A percentile compares a stretch with the other conserved stretches of the same genome.
Evolutionary conservation across 345 rosid genomes (phyloP).

Genomic region (Aquilaria malaccensis): DNA sequence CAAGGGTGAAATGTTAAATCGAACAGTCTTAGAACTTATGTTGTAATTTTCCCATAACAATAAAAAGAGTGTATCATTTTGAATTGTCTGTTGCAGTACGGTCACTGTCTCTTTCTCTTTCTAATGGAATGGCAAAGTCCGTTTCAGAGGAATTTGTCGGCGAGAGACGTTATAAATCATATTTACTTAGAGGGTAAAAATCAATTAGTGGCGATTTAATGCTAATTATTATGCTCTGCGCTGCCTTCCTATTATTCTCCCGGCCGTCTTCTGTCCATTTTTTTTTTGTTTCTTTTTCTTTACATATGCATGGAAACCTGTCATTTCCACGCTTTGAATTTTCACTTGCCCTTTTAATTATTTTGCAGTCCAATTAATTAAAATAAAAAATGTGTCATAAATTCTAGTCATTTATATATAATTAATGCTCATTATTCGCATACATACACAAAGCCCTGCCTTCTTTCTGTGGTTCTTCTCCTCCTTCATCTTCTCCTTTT

Average conservation of each 20-base stretch:
- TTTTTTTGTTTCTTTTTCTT: constrained; percentile 11
- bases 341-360: constrained; percentile 11
- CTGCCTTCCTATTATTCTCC: constrained; percentile 13
- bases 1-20: too few species aligned
- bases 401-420: constrained; percentile 44
- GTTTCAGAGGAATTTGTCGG: constrained; percentile 64
- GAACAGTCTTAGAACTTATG: too few species aligned
- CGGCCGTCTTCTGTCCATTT: constrained; percentile 10
- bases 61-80: too few species aligned
- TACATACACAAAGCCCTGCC: constrained; percentile 28
- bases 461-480: constrained; percentile 25
- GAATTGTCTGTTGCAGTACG: not conserved
- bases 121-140: constrained; percentile 16
- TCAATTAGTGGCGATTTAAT: constrained; percentile 21
- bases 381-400: constrained; percentile 10
- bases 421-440: constrained; percentile 49
- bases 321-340: constrained; percentile 13
- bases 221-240: not conserved
- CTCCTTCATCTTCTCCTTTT: constrained; percentile 16
- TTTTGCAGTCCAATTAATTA: constrained; percentile 9
- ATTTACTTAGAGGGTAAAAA: constrained; percentile 9
- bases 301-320: constrained; percentile 28
- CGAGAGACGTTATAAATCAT: constrained; percentile 48
- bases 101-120: constrained; percentile 14
- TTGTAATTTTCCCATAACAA: too few species aligned